phyloP scores from a whole-genome alignment of 495 filamentous ascomycete genomes.

The Penicillium pancosmium region DNA sequence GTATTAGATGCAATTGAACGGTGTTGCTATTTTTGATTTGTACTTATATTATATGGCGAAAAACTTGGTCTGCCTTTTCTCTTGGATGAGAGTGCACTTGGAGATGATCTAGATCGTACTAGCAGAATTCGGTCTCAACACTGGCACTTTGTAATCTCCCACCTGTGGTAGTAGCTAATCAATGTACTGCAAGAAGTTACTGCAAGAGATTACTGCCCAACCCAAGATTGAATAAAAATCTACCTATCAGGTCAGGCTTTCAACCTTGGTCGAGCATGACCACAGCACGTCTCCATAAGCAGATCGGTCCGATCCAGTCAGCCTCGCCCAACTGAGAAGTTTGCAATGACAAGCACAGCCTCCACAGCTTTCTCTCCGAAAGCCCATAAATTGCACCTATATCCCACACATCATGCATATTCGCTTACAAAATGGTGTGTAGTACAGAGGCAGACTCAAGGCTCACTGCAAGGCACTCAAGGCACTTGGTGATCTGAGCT shows the following conservation, averaged over 20 bases:
- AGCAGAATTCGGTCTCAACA: too few relatives aligned
- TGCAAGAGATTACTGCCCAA: too few relatives aligned
- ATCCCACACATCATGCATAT: too few relatives aligned
- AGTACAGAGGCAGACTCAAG: not conserved
- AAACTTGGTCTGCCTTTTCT: not conserved
- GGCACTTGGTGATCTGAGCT: not conserved
- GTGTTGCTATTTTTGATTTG: slow-evolving; percentile 5
- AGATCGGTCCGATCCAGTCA: not conserved
- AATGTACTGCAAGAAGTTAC: too few relatives aligned
- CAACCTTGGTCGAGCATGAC: too few relatives aligned
- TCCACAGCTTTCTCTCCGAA: not conserved
- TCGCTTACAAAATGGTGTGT: too few relatives aligned
- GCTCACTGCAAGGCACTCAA: not conserved
- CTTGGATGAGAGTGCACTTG: not conserved
- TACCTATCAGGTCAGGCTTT: too few relatives aligned
- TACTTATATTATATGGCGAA: slow-evolving; percentile 5
- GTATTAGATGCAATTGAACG: slow-evolving; percentile 26
- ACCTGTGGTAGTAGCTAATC: not conserved
- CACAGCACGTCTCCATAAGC: not conserved
- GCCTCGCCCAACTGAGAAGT: not conserved
- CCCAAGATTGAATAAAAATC: too few relatives aligned
- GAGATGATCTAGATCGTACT: not conserved
- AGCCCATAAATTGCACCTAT: too few relatives aligned
- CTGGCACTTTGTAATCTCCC: too few relatives aligned
- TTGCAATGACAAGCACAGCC: not conserved